phyloP scores from a whole-genome alignment of 2,329 filamentous ascomycete genomes.

The Parasarocladium wereldwijsianum region DNA sequence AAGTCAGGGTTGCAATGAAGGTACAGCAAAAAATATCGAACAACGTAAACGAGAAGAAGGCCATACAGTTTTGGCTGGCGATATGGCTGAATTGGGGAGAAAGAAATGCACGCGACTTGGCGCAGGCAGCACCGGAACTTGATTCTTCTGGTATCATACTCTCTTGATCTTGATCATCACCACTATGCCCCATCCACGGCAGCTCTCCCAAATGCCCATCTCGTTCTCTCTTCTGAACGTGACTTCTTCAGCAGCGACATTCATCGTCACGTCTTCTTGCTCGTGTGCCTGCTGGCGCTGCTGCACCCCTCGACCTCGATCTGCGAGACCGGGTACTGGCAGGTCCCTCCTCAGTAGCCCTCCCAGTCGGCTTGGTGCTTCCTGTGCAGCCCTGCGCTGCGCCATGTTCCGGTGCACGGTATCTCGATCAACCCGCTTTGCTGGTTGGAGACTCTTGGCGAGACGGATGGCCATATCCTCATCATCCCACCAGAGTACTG shows the following conservation, averaged over 20 bases:
- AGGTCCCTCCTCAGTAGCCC: constrained; percentile 2
- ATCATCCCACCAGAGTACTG: constrained; percentile 30
- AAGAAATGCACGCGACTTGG: too few species aligned
- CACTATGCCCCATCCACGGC: constrained; percentile 26
- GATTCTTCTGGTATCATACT: too few species aligned
- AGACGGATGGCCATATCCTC: constrained; percentile 29
- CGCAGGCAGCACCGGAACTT: too few species aligned
- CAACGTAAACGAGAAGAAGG: too few species aligned
- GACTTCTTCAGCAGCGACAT: constrained; percentile 20
- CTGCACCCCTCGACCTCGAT: background rate
- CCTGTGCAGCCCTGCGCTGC: background rate
- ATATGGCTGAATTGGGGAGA: too few species aligned
- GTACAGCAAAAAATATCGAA: too few species aligned
- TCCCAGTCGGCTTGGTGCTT: constrained; percentile 1
- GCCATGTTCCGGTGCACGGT: constrained; percentile 1
- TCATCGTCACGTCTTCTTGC: constrained; percentile 10
- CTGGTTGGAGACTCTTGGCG: constrained; percentile 26
- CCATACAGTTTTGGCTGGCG: too few species aligned
- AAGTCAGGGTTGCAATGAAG: too few species aligned
- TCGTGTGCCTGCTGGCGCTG: background rate
- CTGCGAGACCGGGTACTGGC: background rate
- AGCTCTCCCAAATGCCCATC: constrained; percentile 28
- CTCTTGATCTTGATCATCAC: constrained; percentile 15
- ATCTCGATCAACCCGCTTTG: constrained; percentile 7
- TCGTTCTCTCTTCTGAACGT: constrained; percentile 28